phyloP scores from a whole-genome alignment of 1,284 basidiomycete species.

The Termitomyces sp. region DNA sequence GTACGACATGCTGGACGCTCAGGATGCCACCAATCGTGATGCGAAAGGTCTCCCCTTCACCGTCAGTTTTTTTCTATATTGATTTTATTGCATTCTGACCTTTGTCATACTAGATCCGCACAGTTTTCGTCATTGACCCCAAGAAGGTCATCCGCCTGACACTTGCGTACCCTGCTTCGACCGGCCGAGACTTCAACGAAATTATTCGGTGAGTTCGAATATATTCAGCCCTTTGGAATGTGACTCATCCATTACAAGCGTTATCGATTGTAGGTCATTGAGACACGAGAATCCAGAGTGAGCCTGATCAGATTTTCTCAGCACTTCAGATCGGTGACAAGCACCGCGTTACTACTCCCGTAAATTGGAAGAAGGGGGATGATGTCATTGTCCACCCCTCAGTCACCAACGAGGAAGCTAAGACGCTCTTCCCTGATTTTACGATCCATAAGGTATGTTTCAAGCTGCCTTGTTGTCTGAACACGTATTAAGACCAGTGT shows the following conservation, averaged over 20 bases:
- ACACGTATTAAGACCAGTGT: constrained; percentile 8
- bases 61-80: constrained; percentile 31
- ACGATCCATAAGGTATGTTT: constrained; percentile 57
- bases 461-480: not conserved
- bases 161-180: constrained; percentile 86
- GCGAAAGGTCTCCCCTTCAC: constrained; percentile 85
- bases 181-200: constrained; percentile 83
- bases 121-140: constrained; percentile 92
- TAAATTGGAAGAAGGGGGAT: constrained; percentile 93
- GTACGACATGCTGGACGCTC: constrained; percentile 95
- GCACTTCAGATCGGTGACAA: constrained; percentile 94
- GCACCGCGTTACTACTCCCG: constrained; percentile 80
- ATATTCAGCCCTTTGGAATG: not conserved
- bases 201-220: constrained; percentile 62
- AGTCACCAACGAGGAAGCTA: constrained; percentile 84
- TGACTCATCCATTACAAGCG: constrained; percentile 23
- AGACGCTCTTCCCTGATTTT: constrained; percentile 77
- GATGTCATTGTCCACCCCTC: constrained; percentile 94
- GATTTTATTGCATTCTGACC: not conserved
- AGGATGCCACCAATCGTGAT: constrained; percentile 94
- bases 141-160: constrained; percentile 89
- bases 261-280: constrained; percentile 36
- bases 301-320: constrained; percentile 14
- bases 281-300: not conserved
- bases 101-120: constrained; percentile 66